Evolutionary conservation across 2,329 filamentous ascomycete genomes (phyloP).

Genomic region (Colletotrichum godetiae): DNA sequence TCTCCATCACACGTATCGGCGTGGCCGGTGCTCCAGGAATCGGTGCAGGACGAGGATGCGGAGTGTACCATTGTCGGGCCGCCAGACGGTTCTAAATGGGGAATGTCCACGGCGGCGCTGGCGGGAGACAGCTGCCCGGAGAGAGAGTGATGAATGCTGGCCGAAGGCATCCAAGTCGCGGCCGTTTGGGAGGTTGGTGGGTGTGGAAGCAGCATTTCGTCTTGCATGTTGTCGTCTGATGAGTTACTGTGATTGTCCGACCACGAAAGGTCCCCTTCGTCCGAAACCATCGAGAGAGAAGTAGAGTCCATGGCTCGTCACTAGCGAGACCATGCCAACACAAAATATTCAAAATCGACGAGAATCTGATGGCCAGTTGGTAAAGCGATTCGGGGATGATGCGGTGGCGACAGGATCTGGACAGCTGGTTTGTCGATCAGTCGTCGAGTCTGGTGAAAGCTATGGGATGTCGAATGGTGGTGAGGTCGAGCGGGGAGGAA

Average conservation of each 20-base stretch:
- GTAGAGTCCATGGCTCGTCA: conserved; percentile 60
- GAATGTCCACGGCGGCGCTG: conserved; percentile 60
- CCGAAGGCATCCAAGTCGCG: conserved; percentile 41
- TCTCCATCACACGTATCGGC: conserved; percentile 47
- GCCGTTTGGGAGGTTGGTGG: conserved; percentile 49
- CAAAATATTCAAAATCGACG: conserved; percentile 22
- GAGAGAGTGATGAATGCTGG: conserved; percentile 47
- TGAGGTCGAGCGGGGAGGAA: conserved; percentile 6
- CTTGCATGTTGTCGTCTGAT: conserved; percentile 53
- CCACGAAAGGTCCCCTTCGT: conserved; percentile 58
- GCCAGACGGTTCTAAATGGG: conserved; percentile 49
- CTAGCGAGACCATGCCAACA: conserved; percentile 54
- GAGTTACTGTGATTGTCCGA: conserved; percentile 57
- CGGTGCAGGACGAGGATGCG: conserved; percentile 57
- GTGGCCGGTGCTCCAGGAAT: conserved; percentile 57
- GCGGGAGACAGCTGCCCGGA: conserved; percentile 64
- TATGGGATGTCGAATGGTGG: conserved; percentile 2
- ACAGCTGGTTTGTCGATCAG: conserved; percentile 21
- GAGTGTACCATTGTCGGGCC: conserved; percentile 58
- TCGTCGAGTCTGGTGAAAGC: conserved; percentile 15
- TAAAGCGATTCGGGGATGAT: not conserved
- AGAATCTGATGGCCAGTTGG: conserved; percentile 2
- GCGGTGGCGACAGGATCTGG: not conserved
- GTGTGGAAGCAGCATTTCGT: conserved; percentile 42
- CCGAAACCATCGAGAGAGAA: conserved; percentile 51